Base-by-base conservation (phyloP, 2,329 filamentous ascomycete species). In the Ascochyta pisi region DNA sequence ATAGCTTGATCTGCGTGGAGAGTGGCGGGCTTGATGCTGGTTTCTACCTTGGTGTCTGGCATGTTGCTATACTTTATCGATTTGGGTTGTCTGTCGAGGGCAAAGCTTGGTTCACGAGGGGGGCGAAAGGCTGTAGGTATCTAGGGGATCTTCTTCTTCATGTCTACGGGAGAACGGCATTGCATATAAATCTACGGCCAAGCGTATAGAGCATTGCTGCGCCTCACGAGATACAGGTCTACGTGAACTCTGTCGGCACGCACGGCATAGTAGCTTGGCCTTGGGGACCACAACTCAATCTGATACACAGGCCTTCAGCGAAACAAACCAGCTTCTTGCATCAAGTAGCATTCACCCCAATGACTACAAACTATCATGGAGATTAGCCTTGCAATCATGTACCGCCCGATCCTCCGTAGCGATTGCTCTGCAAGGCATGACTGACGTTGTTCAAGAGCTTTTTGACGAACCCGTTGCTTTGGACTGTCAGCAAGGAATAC, bases 391-490 rank as follows among this genome's bases (percentile, higher is more conserved):
- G 19, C 10, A 4, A 49, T 27, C 26, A 23, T 4, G 12, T 24
- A 15, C 19, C 40, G 3, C 33, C 22, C 13, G 53, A 13, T 26
- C 46, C 47, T 4, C 53, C 47, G 12, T 50, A 56, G 12, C 53
- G 47, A 27, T 50, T 50, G 37, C 41, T 45, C 27, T 19, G 50
- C 6, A 56, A 39, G 0, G 29, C 19, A 16, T 50, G 46, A 22
- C 47, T 47, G 16, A 55, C n/a, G 9, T 56, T 50, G 47, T 50
- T 56, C n/a, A 56, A 39, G 16, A 50, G 46, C 24, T 31, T 41
- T 37, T 56, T 50, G 6, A 50, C 22, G 3, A 29, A 22, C 1
- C 53, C 47, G 9, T 56, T 50, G 31, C 46, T 56, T 13, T 8
- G 12, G 7, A 15, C 2, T 3, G 29, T 55, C 26, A 55, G 45